Percentiles rank a stretch among this genome's conserved stretches.
phyloP scores from a whole-genome alignment of 495 filamentous ascomycete species.

The Letharia lupina region DNA sequence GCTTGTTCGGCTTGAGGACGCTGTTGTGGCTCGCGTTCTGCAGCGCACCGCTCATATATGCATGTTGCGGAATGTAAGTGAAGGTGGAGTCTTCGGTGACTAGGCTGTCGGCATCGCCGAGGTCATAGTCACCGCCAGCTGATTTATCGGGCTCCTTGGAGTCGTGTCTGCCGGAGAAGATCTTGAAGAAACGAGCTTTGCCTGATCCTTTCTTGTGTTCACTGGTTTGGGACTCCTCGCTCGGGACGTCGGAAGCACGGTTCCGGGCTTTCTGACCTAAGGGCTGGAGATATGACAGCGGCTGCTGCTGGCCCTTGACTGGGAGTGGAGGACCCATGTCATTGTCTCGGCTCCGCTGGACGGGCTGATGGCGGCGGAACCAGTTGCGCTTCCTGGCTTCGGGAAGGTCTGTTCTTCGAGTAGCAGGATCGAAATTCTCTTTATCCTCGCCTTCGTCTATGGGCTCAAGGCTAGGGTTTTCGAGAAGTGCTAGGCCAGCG shows the following conservation, averaged over 20 bases:
- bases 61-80: slow-evolving; percentile 16
- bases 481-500: slow-evolving; percentile 16
- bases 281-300: slow-evolving; percentile 5
- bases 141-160: slow-evolving; percentile 16
- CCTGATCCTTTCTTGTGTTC: slow-evolving; percentile 17
- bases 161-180: slow-evolving; percentile 26
- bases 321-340: slow-evolving; percentile 25
- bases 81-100: slow-evolving; percentile 15
- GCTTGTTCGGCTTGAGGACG: slow-evolving; percentile 14
- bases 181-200: slow-evolving; percentile 27
- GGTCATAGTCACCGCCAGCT: slow-evolving; percentile 22
- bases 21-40: slow-evolving; percentile 13
- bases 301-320: slow-evolving; percentile 18
- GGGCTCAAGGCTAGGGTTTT: slow-evolving; percentile 21
- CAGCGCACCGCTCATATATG: slow-evolving; percentile 22
- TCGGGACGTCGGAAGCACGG: slow-evolving; percentile 11
- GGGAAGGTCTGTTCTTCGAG: slow-evolving; percentile 7
- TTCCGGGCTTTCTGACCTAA: slow-evolving; percentile 6
- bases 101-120: slow-evolving; percentile 24
- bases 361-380: slow-evolving; percentile 46
- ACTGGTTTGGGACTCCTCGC: slow-evolving; percentile 14
- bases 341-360: slow-evolving; percentile 16
- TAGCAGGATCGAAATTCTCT: slow-evolving; percentile 18
- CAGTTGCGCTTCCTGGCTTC: slow-evolving; percentile 55
- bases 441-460: slow-evolving; percentile 27